phyloP scores from a whole-genome alignment of 179 eudicot species.

The Silene noctiflora region DNA sequence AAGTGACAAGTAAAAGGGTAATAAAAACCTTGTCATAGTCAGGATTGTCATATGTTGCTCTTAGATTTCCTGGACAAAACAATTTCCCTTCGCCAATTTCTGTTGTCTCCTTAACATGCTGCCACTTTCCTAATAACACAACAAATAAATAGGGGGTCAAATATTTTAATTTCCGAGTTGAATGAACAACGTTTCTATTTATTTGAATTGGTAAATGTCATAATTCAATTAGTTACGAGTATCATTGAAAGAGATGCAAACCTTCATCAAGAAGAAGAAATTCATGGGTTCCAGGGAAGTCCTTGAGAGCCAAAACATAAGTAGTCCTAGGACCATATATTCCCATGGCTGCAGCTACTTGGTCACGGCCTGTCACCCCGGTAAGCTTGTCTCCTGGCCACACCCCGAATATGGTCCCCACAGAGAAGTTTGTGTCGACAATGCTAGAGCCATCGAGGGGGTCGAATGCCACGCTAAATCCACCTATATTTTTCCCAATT shows the following conservation, averaged over 20 bases:
- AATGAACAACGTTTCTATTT: background rate
- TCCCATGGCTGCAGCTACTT: constrained; percentile 99
- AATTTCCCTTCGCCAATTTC: constrained; percentile 88
- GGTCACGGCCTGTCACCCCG: constrained; percentile 90
- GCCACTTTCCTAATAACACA: constrained; percentile 77
- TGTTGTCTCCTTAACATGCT: constrained; percentile 91
- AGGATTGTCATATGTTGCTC: constrained; percentile 92
- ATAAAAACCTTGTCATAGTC: constrained; percentile 67
- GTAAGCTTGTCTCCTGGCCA: constrained; percentile 99
- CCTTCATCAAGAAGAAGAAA: constrained; percentile 94
- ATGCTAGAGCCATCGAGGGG: constrained; percentile 99
- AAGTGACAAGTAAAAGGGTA: background rate
- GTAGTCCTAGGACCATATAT: constrained; percentile 97
- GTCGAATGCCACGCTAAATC: constrained; percentile 98
- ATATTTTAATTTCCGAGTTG: background rate
- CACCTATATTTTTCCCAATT: constrained; percentile 52
- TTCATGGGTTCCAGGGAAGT: constrained; percentile 88
- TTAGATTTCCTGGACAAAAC: constrained; percentile 95
- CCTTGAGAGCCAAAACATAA: constrained; percentile 90
- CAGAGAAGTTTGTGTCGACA: constrained; percentile 97
- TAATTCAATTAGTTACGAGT: background rate
- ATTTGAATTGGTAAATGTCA: background rate
- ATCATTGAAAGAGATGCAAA: background rate
- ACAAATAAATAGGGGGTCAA: background rate
- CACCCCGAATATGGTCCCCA: constrained; percentile 96